Conservation (phyloP, 331 rosid species). For the Rosa hybrid region DNA sequence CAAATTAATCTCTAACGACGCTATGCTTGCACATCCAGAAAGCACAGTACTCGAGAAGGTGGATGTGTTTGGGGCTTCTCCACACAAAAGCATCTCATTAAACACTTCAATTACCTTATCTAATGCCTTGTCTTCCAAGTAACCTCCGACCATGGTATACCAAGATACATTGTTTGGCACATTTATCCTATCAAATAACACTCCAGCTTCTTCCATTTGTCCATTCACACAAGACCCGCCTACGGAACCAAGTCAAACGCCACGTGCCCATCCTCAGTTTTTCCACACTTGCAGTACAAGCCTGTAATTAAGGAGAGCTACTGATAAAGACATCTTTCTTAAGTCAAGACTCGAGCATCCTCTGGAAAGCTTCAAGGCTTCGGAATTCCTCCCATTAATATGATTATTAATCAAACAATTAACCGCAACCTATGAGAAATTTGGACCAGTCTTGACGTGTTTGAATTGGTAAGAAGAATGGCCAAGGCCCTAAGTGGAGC, state of each 20-base stretch:
- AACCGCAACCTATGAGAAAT: too few species aligned
- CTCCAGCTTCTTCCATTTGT: slow-evolving; percentile 23
- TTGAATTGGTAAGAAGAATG: too few species aligned
- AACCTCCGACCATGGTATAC: slow-evolving; percentile 15
- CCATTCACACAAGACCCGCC: slow-evolving; percentile 17
- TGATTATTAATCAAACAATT: too few species aligned
- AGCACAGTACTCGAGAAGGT: slow-evolving; percentile 19
- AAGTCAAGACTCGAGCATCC: slow-evolving; percentile 9
- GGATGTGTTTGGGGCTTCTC: slow-evolving; percentile 7
- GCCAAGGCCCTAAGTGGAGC: too few species aligned
- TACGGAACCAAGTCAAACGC: slow-evolving; percentile 8
- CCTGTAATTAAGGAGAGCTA: slow-evolving; percentile 3
- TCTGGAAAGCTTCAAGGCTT: slow-evolving; percentile 13
- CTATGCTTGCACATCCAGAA: slow-evolving; percentile 18
- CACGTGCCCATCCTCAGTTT: slow-evolving; percentile 12
- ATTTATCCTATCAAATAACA: slow-evolving; percentile 14
- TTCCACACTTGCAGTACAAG: slow-evolving; percentile 21
- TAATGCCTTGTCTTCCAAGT: slow-evolving; percentile 19
- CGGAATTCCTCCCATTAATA: background rate
- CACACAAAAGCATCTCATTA: slow-evolving; percentile 21
- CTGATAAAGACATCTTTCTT: slow-evolving; percentile 14
- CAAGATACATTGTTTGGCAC: slow-evolving; percentile 14
- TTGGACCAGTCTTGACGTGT: too few species aligned
- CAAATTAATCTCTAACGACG: slow-evolving; percentile 5
- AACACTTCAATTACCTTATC: slow-evolving; percentile 8